These are phyloP conservation scores for Avicennia marina DNA, from an alignment of 257 asterid genomes.

Conservation along the genomic window DNA sequence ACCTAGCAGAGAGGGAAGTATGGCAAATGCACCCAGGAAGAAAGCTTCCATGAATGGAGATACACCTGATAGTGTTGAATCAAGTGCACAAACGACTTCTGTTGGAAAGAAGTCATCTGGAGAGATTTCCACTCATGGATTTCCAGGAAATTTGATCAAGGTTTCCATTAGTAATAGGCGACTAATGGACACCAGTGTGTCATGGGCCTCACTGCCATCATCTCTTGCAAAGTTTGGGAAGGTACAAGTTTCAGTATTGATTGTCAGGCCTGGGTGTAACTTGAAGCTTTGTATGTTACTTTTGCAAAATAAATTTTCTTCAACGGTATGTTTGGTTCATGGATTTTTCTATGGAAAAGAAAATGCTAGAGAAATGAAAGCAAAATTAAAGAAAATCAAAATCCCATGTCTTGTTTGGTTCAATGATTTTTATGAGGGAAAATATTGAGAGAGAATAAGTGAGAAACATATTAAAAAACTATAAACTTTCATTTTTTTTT, in stretches of 20 bases:
- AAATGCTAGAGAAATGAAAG: too few species aligned
- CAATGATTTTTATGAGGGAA: too few species aligned
- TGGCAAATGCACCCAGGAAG: conserved; percentile 36
- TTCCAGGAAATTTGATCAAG: conserved; percentile 71
- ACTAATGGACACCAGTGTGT: conserved; percentile 62
- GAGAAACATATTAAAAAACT: too few species aligned
- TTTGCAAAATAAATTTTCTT: too few species aligned
- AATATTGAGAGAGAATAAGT: too few species aligned
- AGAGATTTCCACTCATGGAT: conserved; percentile 50
- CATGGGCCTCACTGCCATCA: conserved; percentile 83
- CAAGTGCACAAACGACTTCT: conserved; percentile 37
- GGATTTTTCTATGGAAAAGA: too few species aligned
- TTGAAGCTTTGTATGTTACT: too few species aligned
- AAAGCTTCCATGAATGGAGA: conserved; percentile 47
- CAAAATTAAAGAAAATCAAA: too few species aligned
- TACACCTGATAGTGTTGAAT: conserved; percentile 38
- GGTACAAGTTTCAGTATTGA: conserved; percentile 34
- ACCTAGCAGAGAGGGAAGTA: conserved; percentile 52
- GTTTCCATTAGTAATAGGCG: conserved; percentile 56
- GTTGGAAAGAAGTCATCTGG: conserved; percentile 54
- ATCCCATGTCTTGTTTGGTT: too few species aligned
- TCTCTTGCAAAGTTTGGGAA: conserved; percentile 85
- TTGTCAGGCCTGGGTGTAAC: too few species aligned
- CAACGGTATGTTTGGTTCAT: too few species aligned
- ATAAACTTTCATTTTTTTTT: too few species aligned